phyloP scores from a whole-genome alignment of 106 monocot species.

The Apostasia ramifera region DNA sequence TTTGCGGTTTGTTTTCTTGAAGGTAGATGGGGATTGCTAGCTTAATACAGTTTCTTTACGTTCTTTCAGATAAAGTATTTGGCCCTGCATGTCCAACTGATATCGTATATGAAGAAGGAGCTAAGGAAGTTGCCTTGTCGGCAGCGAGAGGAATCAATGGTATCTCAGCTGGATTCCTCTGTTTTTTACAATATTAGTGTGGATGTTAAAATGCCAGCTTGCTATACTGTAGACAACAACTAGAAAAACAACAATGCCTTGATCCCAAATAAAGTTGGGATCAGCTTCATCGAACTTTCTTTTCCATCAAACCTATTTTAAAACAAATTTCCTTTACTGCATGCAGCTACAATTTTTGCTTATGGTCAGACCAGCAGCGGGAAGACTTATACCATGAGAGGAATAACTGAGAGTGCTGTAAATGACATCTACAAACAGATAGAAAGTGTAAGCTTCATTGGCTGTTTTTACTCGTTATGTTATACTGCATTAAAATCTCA shows the following conservation, averaged over 20 bases:
- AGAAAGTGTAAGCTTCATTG: conserved; percentile 46
- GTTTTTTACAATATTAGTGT: not conserved
- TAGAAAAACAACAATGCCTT: too few species aligned
- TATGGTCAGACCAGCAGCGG: conserved; percentile 99
- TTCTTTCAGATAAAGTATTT: conserved; percentile 81
- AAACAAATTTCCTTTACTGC: not conserved
- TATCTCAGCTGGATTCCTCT: conserved; percentile 13
- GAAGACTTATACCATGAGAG: conserved; percentile 91
- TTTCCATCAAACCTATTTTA: not conserved
- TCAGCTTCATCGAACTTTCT: not conserved
- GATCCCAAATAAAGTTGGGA: too few species aligned
- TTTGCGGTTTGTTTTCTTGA: not conserved
- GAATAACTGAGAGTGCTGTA: conserved; percentile 84
- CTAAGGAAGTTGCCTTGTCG: conserved; percentile 85
- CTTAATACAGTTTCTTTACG: not conserved
- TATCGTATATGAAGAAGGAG: conserved; percentile 83
- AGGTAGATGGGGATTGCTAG: not conserved
- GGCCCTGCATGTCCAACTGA: conserved; percentile 64
- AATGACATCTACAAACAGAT: conserved; percentile 90
- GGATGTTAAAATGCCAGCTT: not conserved
- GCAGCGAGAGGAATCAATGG: conserved; percentile 95
- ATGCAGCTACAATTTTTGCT: conserved; percentile 94
- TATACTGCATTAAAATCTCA: not conserved
- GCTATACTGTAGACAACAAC: not conserved
- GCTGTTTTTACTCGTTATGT: not conserved